phyloP scores from a whole-genome alignment of 2,329 filamentous ascomycete genomes.

The Pseudopyricularia cyperi region DNA sequence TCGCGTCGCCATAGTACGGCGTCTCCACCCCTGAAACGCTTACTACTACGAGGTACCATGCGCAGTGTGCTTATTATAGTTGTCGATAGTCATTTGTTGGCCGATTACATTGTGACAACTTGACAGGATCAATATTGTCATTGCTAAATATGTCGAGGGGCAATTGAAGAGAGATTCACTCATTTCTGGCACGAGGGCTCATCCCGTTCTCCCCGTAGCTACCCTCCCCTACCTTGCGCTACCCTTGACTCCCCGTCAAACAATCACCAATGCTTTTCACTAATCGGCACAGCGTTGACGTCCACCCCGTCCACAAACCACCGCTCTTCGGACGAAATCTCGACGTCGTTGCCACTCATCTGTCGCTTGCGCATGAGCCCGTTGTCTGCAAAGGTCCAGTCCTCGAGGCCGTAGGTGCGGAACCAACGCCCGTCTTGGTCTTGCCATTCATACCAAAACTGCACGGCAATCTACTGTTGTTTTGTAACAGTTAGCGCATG shows the following conservation, averaged over 20 bases:
- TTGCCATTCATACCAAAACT: constrained; percentile 82
- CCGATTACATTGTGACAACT: no score
- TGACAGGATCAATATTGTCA: no score
- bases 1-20: not conserved
- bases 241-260: no score
- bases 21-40: not conserved
- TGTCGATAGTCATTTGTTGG: no score
- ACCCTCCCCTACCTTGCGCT: no score
- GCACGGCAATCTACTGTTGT: constrained; percentile 57
- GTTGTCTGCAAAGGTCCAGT: constrained; percentile 62
- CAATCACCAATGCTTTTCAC: constrained; percentile 51
- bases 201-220: no score
- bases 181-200: no score
- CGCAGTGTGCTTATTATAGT: no score
- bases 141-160: no score
- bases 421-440: constrained; percentile 65
- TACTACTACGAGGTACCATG: no score
- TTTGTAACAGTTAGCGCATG: no score
- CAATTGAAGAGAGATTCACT: no score
- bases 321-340: constrained; percentile 45
- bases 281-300: constrained; percentile 53
- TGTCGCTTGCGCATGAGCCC: constrained; percentile 61
- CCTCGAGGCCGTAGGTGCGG: constrained; percentile 74
- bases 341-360: constrained; percentile 65
- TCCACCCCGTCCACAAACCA: constrained; percentile 62